Evolutionary conservation across 768 basidiomycete genomes (phyloP), one percentile per base, ranked within the genome.

Genomic region (Leucosporidium scottii): DNA sequence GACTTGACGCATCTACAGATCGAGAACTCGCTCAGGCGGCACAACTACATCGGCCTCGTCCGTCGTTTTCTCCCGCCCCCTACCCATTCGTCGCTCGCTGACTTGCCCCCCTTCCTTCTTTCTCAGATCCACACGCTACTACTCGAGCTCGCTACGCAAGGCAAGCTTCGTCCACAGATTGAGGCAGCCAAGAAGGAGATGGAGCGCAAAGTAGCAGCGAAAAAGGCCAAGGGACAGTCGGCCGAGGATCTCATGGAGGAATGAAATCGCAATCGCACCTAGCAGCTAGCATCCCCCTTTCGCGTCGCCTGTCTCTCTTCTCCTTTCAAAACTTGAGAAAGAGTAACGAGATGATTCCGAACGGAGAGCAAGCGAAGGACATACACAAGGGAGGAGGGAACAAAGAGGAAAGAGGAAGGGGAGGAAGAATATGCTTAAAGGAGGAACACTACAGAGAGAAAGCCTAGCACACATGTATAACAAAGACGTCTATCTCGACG

Each of bases 21-120:
- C 69, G 90, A 93, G 79, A 93, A 93, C 79, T 86, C 87, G 69
- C 81, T 92, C 49, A 85, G 91, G 50, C 82, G 86, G 73, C 91
- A 93, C 75, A 94, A 93, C 73, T 88, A 92, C 77, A 82, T 92
- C 57, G 89, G 92, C 44, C 31, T 61, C 28, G 59, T 60, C 9
- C 39, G 58, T 44, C 17, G 4, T 17, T n/a, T 13, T 30, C 21
- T 9, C 31, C 5, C 39, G 39, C 27, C 49, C 20, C 49, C 13
- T 6, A 44, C 39, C 39, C 49, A 17, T 81, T 92, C 27, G 85
- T 86, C 31, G 30, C 48, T 53, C 59, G 49, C 7, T 36, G 59
- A 23, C 59, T 68, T 12, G n/a, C 66, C n/a, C 15, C 15, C 13
- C 15, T 13, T 44, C 39, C 13, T 9, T 17, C 15, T 13, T 44